Percentiles rank a stretch among this genome's conserved stretches.
Evolutionary conservation across 768 basidiomycete genomes (phyloP).

Genomic region (Phanerochaete carnosa): DNA sequence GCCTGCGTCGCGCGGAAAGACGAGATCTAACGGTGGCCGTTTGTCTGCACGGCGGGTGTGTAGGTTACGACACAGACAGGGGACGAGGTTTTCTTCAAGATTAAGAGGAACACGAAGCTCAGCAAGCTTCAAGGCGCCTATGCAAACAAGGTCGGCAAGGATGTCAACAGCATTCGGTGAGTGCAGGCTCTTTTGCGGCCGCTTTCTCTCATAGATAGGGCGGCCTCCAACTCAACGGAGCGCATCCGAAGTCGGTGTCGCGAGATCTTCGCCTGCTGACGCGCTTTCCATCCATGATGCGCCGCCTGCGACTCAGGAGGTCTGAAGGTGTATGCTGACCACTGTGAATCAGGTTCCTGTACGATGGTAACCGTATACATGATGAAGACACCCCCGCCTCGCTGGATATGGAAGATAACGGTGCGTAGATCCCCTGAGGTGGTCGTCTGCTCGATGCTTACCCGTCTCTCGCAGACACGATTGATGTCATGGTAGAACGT

Average conservation of each 20-base stretch:
- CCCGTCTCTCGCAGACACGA: slow-evolving; percentile 58
- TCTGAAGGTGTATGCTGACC: neutral
- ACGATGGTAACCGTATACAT: slow-evolving; percentile 81
- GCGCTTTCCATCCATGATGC: neutral
- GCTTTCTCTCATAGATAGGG: neutral
- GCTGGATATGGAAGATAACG: slow-evolving; percentile 88
- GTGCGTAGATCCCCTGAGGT: slow-evolving; percentile 36
- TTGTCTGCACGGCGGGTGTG: neutral
- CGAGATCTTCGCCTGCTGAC: neutral
- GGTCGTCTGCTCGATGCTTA: neutral
- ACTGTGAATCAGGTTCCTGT: slow-evolving; percentile 67
- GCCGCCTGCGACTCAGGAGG: neutral
- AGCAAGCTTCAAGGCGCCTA: slow-evolving; percentile 93
- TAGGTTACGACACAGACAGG: slow-evolving; percentile 75
- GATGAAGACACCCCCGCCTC: slow-evolving; percentile 85
- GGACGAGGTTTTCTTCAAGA: slow-evolving; percentile 96
- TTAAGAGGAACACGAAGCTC: slow-evolving; percentile 89
- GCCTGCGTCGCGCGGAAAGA: neutral
- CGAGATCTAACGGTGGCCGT: neutral
- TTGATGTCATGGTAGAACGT: slow-evolving; percentile 98
- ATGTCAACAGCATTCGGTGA: slow-evolving; percentile 83
- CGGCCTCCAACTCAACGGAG: neutral
- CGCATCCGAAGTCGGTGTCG: neutral
- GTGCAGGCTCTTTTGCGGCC: slow-evolving; percentile 25
- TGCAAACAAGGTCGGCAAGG: slow-evolving; percentile 89